Base-by-base conservation (phyloP, 2,329 filamentous ascomycete genomes). In the Hyphodiscus sp. region DNA sequence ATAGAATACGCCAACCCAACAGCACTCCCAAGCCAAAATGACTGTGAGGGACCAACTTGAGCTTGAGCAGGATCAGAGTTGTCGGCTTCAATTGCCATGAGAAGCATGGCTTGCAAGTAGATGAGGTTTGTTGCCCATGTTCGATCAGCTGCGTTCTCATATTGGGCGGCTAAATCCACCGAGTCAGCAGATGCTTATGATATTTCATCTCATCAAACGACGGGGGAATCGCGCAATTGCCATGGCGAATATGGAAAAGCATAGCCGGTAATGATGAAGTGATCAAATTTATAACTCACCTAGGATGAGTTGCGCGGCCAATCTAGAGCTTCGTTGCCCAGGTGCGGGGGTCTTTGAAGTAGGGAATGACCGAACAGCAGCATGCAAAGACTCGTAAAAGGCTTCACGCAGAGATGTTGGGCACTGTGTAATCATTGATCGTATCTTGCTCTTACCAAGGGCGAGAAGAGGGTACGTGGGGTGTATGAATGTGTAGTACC, bases 391-490 rank as follows among this genome's bases (percentile, higher is more conserved):
- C 53, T 82, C 79, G 19, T 79, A 69, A 61, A 89, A 88, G 0
- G 84, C 85, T 53, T 81, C 78, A 56, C 82, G 77, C 13, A 89
- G 73, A 2, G 74, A 67, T 1, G 73, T 62, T 0, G 82, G 78
- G 59, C 81, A 83, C 45, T 78, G 76, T 2, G 73, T 72, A 19
- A 89, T 68, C 19, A 82, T 73, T 9, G 74, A 73, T 53, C 80
- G 77, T 10, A 87, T 68, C n/a, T 75, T 74, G 15, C 71, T 68
- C 61, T 79, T 83, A 51, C 71, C 80, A 50, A 74, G 74, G 1
- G 85, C 78, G 13, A 90, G 72, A 45, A 90, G 73, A 0, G 86
- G 86, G 53, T 87, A 83, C 2, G 80, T 79, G 15, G 82, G 81
- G 61, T 89, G 85, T 19, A 89, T 79, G 15, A 79, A 71, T 4